phyloP scores from a whole-genome alignment of 2,329 filamentous ascomycete genomes.

The Mycogone perniciosa region DNA sequence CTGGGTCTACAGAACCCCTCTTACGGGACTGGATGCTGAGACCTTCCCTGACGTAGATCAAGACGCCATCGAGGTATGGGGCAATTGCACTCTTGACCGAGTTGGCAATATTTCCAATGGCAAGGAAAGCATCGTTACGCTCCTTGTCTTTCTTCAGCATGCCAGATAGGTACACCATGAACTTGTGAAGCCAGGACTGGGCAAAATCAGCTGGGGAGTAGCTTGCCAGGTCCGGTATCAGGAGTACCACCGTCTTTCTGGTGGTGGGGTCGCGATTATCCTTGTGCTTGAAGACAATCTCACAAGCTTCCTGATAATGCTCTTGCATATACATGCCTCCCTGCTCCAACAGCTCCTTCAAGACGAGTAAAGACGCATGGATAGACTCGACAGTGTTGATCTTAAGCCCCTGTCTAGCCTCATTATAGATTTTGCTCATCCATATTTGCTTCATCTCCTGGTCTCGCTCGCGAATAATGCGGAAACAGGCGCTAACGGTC shows the following conservation, averaged over 20 bases:
- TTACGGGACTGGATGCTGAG: constrained; percentile 71
- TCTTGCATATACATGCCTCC: constrained; percentile 99
- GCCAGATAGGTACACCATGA: constrained; percentile 92
- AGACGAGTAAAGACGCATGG: constrained; percentile 86
- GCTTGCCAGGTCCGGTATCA: constrained; percentile 87
- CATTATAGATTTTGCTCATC: constrained; percentile 87
- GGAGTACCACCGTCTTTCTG: constrained; percentile 78
- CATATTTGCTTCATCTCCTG: constrained; percentile 78
- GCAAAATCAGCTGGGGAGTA: constrained; percentile 91
- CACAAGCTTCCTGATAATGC: constrained; percentile 84
- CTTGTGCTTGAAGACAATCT: constrained; percentile 86
- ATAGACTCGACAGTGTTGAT: constrained; percentile 78
- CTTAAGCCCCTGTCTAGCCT: constrained; percentile 73
- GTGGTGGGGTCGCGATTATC: constrained; percentile 87
- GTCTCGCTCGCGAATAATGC: constrained; percentile 91
- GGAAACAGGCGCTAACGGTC: constrained; percentile 89
- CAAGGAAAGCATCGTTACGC: constrained; percentile 86
- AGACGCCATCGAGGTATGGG: constrained; percentile 88
- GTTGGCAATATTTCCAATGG: constrained; percentile 93
- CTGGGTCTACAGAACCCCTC: constrained; percentile 62
- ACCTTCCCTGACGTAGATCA: constrained; percentile 89
- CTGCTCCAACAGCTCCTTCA: constrained; percentile 88
- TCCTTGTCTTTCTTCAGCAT: constrained; percentile 95
- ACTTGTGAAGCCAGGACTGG: constrained; percentile 80
- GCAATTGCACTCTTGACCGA: constrained; percentile 93